Evolutionary conservation across 2,329 filamentous ascomycete genomes (phyloP), one percentile per base, ranked within the genome.

Genomic region (Exophiala aquamarina): DNA sequence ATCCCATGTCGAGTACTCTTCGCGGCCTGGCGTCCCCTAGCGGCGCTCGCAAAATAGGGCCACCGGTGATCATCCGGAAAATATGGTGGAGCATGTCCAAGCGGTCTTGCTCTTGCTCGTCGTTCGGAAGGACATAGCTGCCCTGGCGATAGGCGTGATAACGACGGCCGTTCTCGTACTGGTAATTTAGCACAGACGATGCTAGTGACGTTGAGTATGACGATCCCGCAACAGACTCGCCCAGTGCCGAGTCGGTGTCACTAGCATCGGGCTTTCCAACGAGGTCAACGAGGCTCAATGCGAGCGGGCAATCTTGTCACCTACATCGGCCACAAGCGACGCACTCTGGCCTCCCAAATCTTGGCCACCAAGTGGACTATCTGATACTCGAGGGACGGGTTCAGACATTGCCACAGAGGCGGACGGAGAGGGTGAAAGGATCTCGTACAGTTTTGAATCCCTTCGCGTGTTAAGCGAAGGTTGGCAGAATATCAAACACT

Each of bases 91-190:
- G 17, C 31, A 54, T 40, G 28, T 54, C 47, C 15, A 79, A 29
- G 8, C 50, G 37, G 1, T 46, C 47, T 18, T 50, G 50, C 59
- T 81, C 78, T 49, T 44, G 33, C 20, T 54, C 54, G 37, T 56
- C 54, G 39, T 56, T 54, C 28, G 54, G 54, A 3, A 56, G 59
- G 13, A 64, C 61, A 46, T 72, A 72, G 57, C 67, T 62, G 23
- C 69, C 69, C 35, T 65, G 61, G 33, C 66, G 65, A 23, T 41
- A 52, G n/a, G 66, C 66, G 50, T 70, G 68, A 47, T 71, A 71
- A 26, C 68, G 64, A 19, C 69, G 65, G 44, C 69, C 69, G 52
- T 71, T 70, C 53, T 46, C 43, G 43, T 46, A 46, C n/a, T 33
- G 26, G 39, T 46, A 46, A 29, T 46, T 35, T 18, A 40, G 32